Evolutionary conservation across 495 filamentous ascomycete species (phyloP).

Genomic region (Aspergillus saccharolyticus): DNA sequence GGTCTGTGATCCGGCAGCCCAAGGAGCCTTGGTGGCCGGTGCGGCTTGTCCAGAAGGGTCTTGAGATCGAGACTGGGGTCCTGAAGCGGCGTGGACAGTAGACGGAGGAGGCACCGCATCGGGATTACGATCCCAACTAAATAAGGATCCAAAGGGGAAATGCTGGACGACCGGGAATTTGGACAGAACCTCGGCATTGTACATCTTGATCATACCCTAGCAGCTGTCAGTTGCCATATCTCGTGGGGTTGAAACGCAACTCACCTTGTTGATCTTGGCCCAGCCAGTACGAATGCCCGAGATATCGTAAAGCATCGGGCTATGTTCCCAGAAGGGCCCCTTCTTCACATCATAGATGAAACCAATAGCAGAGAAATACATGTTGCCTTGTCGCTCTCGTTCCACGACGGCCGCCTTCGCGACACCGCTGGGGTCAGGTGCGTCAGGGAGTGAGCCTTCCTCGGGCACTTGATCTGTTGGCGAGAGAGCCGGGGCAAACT

Average conservation of each 20-base stretch:
- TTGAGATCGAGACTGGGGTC: slow-evolving; percentile 40
- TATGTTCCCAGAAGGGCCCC: slow-evolving; percentile 98
- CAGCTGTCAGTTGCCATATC: neutral
- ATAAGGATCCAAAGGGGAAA: slow-evolving; percentile 72
- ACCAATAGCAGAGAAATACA: slow-evolving; percentile 98
- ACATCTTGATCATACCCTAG: slow-evolving; percentile 71
- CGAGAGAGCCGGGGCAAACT: slow-evolving; percentile 71
- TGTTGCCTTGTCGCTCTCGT: slow-evolving; percentile 62
- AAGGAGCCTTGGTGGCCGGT: slow-evolving; percentile 43
- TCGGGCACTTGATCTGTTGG: slow-evolving; percentile 57
- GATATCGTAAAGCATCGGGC: slow-evolving; percentile 91
- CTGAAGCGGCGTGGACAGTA: slow-evolving; percentile 55
- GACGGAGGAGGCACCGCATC: slow-evolving; percentile 42
- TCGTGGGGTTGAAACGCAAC: neutral
- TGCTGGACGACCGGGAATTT: slow-evolving; percentile 71
- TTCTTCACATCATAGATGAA: slow-evolving; percentile 98
- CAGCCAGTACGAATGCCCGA: slow-evolving; percentile 85
- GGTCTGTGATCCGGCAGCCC: slow-evolving; percentile 31
- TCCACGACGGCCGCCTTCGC: slow-evolving; percentile 62
- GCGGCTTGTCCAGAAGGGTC: slow-evolving; percentile 20
- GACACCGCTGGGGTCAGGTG: slow-evolving; percentile 67
- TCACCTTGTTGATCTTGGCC: slow-evolving; percentile 96
- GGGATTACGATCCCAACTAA: slow-evolving; percentile 75
- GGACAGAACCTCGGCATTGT: slow-evolving; percentile 61
- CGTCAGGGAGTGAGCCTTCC: slow-evolving; percentile 68